Conservation (phyloP, 208 protist species). For the Pavlovales sp. region DNA sequence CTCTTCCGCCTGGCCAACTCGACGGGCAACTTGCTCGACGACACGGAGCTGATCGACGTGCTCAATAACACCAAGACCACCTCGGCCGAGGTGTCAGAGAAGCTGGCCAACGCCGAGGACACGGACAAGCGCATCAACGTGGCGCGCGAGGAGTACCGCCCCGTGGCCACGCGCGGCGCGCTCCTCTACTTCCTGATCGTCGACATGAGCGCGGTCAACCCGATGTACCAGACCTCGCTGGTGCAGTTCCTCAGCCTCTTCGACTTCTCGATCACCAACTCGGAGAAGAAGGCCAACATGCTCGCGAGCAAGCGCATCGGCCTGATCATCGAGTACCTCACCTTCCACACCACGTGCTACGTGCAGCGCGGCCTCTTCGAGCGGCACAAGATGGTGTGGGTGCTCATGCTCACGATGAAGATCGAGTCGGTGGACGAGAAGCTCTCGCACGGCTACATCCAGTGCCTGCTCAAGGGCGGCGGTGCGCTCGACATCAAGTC, state of each 20-base stretch:
- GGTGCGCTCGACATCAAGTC: slow-evolving; percentile 72
- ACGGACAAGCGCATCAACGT: slow-evolving; percentile 91
- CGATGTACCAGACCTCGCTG: slow-evolving; percentile 98
- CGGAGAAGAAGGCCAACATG: slow-evolving; percentile 70
- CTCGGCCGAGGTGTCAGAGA: slow-evolving; percentile 86
- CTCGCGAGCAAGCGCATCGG: slow-evolving; percentile 85
- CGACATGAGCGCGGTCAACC: slow-evolving; percentile 90
- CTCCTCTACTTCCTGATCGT: slow-evolving; percentile 98
- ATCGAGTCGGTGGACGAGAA: slow-evolving; percentile 81
- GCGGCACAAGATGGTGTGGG: slow-evolving; percentile 92
- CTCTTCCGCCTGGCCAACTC: slow-evolving; percentile 82
- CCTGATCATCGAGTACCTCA: slow-evolving; percentile 90
- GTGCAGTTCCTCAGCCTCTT: slow-evolving; percentile 93
- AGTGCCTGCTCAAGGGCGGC: slow-evolving; percentile 84
- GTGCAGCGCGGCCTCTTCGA: slow-evolving; percentile 92
- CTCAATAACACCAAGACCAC: slow-evolving; percentile 94
- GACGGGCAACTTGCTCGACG: slow-evolving; percentile 71
- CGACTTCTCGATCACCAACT: slow-evolving; percentile 78
- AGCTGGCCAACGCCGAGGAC: slow-evolving; percentile 83
- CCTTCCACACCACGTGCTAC: slow-evolving; percentile 85
- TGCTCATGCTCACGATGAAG: slow-evolving; percentile 91
- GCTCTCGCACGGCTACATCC: slow-evolving; percentile 73
- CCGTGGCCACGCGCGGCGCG: slow-evolving; percentile 88
- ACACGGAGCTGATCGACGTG: slow-evolving; percentile 81
- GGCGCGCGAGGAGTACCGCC: slow-evolving; percentile 92